A percentile compares a stretch with the other conserved stretches of the same genome.
Conservation (phyloP, 192 early-diverging fungal genomes). For the Anaeromyces robustus region DNA sequence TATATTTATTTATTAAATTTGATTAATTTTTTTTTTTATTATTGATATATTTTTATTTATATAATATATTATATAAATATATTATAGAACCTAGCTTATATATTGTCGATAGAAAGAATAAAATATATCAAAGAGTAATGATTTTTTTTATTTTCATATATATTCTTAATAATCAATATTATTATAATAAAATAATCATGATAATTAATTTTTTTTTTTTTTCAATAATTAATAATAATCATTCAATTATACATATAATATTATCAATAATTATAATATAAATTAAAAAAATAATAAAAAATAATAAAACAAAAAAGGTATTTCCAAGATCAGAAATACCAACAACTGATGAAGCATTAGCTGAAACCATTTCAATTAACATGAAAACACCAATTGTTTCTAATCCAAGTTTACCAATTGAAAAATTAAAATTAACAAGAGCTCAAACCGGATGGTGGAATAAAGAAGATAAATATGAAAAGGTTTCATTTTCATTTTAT, state of each 20-base stretch:
- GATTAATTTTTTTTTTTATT: too few relatives aligned
- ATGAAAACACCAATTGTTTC: constrained; percentile 1
- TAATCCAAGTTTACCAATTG: constrained; percentile 1
- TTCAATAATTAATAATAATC: too few relatives aligned
- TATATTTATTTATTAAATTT: neutral
- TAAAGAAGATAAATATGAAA: constrained; percentile 4
- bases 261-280: too few relatives aligned
- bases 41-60: too few relatives aligned
- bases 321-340: constrained; percentile 23
- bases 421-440: constrained; percentile 1
- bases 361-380: neutral
- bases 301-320: constrained; percentile 14
- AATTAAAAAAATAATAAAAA: too few relatives aligned
- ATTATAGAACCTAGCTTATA: neutral
- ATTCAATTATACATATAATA: too few relatives aligned
- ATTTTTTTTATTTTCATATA: neutral
- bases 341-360: constrained; percentile 1
- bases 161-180: neutral
- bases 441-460: neutral
- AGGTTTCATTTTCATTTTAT: constrained; percentile 5
- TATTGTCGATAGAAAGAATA: constrained; percentile 2
- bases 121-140: constrained; percentile 2
- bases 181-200: neutral
- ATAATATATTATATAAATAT: neutral
- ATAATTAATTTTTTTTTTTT: too few relatives aligned